Evolutionary conservation across 176 grass and related monocot species (phyloP).

Genomic region (Sorghum bicolor): Sorghum_bicolor_NCBIv3 NC_012874.2:4814001-4814500

Average conservation of each 20-base stretch:
- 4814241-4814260: neutral
- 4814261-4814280: neutral
- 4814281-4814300: slow-evolving; percentile 60
- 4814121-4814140: neutral
- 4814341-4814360: no score
- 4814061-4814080: neutral
- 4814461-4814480: no score
- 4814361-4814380: neutral
- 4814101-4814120: slow-evolving; percentile 29
- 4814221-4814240: neutral
- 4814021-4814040: neutral
- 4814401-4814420: no score
- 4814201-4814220: neutral
- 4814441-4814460: neutral
- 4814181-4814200: neutral
- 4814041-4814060: neutral
- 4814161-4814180: neutral
- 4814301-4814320: slow-evolving; percentile 97
- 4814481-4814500: no score
- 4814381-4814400: neutral
- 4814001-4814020: no score
- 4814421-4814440: neutral
- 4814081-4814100: neutral
- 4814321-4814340: neutral
- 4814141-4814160: neutral